These are phyloP conservation scores for Ceratocystis lukuohia DNA, from an alignment of 2,329 filamentous ascomycete genomes.

Conservation along the genomic window DNA sequence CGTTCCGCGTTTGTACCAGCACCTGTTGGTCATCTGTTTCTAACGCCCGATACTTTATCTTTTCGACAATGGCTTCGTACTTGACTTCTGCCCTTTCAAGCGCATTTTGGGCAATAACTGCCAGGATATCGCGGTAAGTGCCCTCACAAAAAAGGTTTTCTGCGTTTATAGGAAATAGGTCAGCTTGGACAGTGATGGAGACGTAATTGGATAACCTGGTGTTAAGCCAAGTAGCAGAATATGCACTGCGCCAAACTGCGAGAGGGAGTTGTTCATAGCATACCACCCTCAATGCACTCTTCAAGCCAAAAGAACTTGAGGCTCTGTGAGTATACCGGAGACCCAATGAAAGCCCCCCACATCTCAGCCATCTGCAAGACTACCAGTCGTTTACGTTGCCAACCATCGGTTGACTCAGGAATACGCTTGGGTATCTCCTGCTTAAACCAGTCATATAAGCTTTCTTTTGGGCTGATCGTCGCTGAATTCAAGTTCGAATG, in stretches of 20 bases:
- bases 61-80: conserved; percentile 12
- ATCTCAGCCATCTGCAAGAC: conserved; percentile 44
- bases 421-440: conserved; percentile 34
- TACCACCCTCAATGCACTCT: conserved; percentile 60
- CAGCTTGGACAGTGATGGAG: neutral
- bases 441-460: conserved; percentile 42
- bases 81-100: conserved; percentile 40
- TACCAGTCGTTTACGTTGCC: conserved; percentile 30
- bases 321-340: conserved; percentile 49
- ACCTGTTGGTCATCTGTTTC: neutral
- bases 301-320: conserved; percentile 68
- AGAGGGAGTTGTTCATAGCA: conserved; percentile 18
- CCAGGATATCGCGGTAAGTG: conserved; percentile 46
- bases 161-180: conserved; percentile 22
- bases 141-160: conserved; percentile 48
- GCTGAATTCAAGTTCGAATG: conserved; percentile 44
- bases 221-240: neutral
- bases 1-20: neutral
- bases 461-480: conserved; percentile 35
- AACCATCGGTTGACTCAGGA: conserved; percentile 32
- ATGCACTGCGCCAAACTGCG: neutral
- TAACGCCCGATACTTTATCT: conserved; percentile 1
- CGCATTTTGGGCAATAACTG: conserved; percentile 44
- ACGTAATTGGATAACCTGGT: neutral
- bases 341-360: conserved; percentile 62